phyloP scores from a whole-genome alignment of 1,284 basidiomycete species.

The Trichosporon coremiiforme region DNA sequence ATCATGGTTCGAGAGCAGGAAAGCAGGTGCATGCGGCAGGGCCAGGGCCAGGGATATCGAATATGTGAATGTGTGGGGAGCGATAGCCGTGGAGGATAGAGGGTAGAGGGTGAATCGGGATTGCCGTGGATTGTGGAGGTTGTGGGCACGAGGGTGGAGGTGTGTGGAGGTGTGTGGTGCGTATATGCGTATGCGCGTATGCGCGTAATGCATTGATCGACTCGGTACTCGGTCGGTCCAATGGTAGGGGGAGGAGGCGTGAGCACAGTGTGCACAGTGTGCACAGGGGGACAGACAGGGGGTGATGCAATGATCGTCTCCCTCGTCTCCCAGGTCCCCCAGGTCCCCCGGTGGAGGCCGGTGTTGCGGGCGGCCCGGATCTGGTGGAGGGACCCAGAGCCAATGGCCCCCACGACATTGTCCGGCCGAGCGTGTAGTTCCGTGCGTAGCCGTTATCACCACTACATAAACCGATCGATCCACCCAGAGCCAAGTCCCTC shows the following conservation, averaged over 20 bases:
- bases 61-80: background rate
- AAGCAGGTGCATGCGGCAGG: too few relatives aligned
- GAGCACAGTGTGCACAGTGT: too few relatives aligned
- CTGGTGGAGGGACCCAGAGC: background rate
- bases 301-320: too few relatives aligned
- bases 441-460: slow-evolving; percentile 16
- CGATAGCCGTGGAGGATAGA: background rate
- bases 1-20: background rate
- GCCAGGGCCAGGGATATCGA: too few relatives aligned
- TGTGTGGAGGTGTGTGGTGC: slow-evolving; percentile 1
- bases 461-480: background rate
- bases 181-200: too few relatives aligned
- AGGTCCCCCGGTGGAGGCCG: slow-evolving; percentile 1
- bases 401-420: slow-evolving; percentile 10
- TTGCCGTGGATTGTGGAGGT: background rate
- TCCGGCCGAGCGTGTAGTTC: background rate
- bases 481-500: background rate
- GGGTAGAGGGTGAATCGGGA: too few relatives aligned
- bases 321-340: too few relatives aligned
- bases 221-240: too few relatives aligned
- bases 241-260: too few relatives aligned
- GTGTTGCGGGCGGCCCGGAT: background rate
- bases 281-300: too few relatives aligned
- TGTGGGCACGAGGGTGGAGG: too few relatives aligned
- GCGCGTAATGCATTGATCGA: too few relatives aligned